Evolutionary conservation across 2,329 filamentous ascomycete species (phyloP).

Genomic region (Gyromitra esculenta): DNA sequence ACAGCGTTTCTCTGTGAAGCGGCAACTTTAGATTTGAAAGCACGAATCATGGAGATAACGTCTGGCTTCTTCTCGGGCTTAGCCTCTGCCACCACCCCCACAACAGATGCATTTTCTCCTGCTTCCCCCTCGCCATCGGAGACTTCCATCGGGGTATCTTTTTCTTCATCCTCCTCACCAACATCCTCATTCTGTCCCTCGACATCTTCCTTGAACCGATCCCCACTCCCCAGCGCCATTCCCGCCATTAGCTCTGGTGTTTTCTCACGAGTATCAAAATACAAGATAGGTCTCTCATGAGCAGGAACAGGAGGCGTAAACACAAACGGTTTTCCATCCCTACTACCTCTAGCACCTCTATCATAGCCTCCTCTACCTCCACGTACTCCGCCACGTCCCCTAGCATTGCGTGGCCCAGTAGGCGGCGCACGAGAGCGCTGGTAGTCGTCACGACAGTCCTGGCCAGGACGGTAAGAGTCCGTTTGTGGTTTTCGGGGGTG

Average conservation of each 20-base stretch:
- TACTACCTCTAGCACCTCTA: constrained; percentile 15
- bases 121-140: constrained; percentile 51
- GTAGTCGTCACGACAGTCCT: constrained; percentile 22
- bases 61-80: constrained; percentile 55
- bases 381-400: constrained; percentile 35
- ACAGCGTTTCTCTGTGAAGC: constrained; percentile 49
- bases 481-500: constrained; percentile 23
- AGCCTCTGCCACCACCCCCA: neutral
- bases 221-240: constrained; percentile 44
- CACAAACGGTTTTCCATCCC: constrained; percentile 37
- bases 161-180: constrained; percentile 1
- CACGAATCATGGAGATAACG: constrained; percentile 57
- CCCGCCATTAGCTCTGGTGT: constrained; percentile 55
- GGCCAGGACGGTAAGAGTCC: constrained; percentile 46
- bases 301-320: constrained; percentile 48
- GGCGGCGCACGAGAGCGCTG: constrained; percentile 37
- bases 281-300: constrained; percentile 55
- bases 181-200: constrained; percentile 22
- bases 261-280: constrained; percentile 52
- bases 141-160: constrained; percentile 48
- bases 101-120: constrained; percentile 27
- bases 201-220: constrained; percentile 41
- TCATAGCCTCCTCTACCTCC: constrained; percentile 40
- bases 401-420: constrained; percentile 26
- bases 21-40: constrained; percentile 55